Conservation (phyloP, 2,329 filamentous ascomycete genomes). For the Plectosphaerella cucumerina region DNA sequence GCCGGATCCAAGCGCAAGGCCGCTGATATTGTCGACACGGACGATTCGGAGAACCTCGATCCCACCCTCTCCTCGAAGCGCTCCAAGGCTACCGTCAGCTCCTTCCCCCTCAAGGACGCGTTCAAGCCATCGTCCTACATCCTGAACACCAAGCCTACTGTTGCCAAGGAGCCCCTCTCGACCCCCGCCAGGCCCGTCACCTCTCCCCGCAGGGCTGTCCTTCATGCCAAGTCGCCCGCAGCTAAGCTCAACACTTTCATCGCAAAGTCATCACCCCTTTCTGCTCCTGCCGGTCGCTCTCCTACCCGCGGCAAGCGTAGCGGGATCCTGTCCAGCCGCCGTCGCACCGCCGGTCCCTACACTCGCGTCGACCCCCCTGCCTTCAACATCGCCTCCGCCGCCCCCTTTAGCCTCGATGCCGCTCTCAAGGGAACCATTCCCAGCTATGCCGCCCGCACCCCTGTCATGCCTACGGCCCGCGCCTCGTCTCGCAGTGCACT, state of each 20-base stretch:
- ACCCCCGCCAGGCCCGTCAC: slow-evolving; percentile 25
- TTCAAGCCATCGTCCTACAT: slow-evolving; percentile 45
- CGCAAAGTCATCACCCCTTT: slow-evolving; percentile 48
- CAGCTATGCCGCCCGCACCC: slow-evolving; percentile 46
- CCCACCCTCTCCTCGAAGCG: slow-evolving; percentile 55
- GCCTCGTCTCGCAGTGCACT: slow-evolving; percentile 17
- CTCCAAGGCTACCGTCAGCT: slow-evolving; percentile 44
- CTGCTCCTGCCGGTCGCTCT: slow-evolving; percentile 75
- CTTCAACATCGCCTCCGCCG: slow-evolving; percentile 27
- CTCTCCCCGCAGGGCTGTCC: slow-evolving; percentile 35
- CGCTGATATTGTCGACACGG: slow-evolving; percentile 40
- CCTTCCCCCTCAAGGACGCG: slow-evolving; percentile 36
- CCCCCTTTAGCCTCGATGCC: slow-evolving; percentile 81
- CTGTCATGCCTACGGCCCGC: slow-evolving; percentile 17
- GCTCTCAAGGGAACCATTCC: slow-evolving; percentile 75
- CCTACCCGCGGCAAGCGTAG: slow-evolving; percentile 68
- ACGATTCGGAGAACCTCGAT: slow-evolving; percentile 60
- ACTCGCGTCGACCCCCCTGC: slow-evolving; percentile 66
- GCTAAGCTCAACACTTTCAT: slow-evolving; percentile 38
- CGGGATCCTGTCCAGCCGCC: slow-evolving; percentile 64
- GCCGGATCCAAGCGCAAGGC: slow-evolving; percentile 54
- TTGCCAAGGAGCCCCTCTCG: slow-evolving; percentile 22
- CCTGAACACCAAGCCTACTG: slow-evolving; percentile 31
- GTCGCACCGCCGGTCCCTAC: slow-evolving; percentile 59
- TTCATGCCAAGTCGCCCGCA: slow-evolving; percentile 50